phyloP scores from a whole-genome alignment of 1,284 basidiomycete genomes.

The Lignosus rhinocerotis region DNA sequence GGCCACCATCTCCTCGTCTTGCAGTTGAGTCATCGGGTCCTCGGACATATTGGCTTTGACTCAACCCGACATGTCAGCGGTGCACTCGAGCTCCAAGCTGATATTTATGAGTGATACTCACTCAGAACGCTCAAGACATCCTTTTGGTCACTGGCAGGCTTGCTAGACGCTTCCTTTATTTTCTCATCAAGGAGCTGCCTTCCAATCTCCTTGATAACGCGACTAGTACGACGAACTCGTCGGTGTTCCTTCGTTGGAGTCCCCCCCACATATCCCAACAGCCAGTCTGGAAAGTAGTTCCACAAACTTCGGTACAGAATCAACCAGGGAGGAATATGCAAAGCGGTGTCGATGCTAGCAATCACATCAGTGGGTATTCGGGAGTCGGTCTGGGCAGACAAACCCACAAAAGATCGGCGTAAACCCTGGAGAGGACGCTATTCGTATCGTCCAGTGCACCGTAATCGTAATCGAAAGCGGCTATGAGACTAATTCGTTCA shows the following conservation, averaged over 20 bases:
- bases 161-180: neutral
- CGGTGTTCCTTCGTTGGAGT: conserved; percentile 29
- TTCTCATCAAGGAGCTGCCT: conserved; percentile 24
- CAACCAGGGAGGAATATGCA: conserved; percentile 26
- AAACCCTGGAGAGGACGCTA: conserved; percentile 27
- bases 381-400: neutral
- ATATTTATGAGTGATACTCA: conserved; percentile 14
- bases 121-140: conserved; percentile 46
- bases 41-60: conserved; percentile 55
- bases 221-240: conserved; percentile 26
- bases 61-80: conserved; percentile 21
- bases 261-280: conserved; percentile 28
- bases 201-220: conserved; percentile 23
- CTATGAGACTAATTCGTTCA: conserved; percentile 7
- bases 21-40: conserved; percentile 43
- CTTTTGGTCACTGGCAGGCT: conserved; percentile 16
- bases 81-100: neutral
- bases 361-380: neutral
- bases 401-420: conserved; percentile 35
- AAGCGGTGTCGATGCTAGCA: conserved; percentile 18
- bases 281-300: conserved; percentile 26
- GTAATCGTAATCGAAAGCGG: conserved; percentile 34
- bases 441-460: conserved; percentile 29
- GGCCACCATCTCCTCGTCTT: conserved; percentile 46
- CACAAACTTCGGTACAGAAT: conserved; percentile 28